Evolutionary conservation across 768 basidiomycete species (phyloP), one percentile per base, ranked within the genome.

Genomic region (Russula lepida): DNA sequence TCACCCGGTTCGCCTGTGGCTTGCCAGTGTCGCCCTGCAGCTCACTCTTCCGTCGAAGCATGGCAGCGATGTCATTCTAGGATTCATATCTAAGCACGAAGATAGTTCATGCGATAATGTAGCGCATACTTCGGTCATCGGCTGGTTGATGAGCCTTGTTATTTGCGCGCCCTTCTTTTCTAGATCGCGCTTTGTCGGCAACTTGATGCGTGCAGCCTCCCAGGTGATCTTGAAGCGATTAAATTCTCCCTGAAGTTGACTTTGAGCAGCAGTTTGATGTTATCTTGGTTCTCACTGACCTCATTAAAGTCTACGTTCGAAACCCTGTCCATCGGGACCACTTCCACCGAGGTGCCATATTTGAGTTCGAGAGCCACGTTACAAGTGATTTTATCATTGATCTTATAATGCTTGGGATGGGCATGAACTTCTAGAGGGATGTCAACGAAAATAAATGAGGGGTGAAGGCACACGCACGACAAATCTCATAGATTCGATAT

Each of bases 401-500:
- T 69, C 65, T 83, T 83, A 74, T 94, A 94, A 0, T 85, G 79
- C 70, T 88, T 86, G 32, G 79, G 73, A 19, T 79, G 49, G 75
- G 71, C 28, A 77, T 75, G 47, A 88, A 73, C 69, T 79, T 83
- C 81, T 81, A 63, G 13, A 64, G 2, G 44, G 48, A n/a, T 59
- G 39, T 41, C 23, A 23, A 64, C 41, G 33, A 50, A 68, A 1
- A 52, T 50, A n/a, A 21, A 15, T 4, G 19, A 32, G 61, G 59
- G n/a, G n/a, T 37, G 35, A 41, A 39, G 52, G n/a, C 54, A 28
- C 30, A 78, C 90, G 66, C 59, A 94, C 94, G 82, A 21, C 74
- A 72, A 39, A 98, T 77, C 73, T 90, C 82, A 69, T 92, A 94
- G 50, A 94, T 79, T 58, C 95, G 82, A 72, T 98, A 98, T 23